Conservation (phyloP, 768 basidiomycete genomes). For the Pulveroboletus sp. region DNA sequence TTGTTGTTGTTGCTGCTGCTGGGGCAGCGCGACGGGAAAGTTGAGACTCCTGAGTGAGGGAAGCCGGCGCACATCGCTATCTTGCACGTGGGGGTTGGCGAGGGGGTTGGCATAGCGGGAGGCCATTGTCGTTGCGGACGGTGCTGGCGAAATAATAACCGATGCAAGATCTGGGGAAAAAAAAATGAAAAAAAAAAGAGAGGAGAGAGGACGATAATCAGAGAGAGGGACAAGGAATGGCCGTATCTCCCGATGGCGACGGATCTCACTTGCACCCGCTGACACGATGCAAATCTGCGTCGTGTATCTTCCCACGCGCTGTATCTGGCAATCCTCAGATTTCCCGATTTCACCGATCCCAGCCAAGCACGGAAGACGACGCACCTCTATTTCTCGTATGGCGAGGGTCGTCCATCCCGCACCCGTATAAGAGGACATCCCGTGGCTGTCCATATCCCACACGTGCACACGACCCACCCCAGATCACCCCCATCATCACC, state of each 20-base stretch:
- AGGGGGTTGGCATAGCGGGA: constrained; percentile 27
- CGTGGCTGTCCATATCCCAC: constrained; percentile 21
- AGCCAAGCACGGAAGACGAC: constrained; percentile 14
- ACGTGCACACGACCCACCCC: constrained; percentile 18
- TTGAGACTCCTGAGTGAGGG: constrained; percentile 76
- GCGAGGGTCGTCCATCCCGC: neutral
- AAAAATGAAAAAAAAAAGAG: neutral
- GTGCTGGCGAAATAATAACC: constrained; percentile 14
- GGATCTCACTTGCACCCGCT: constrained; percentile 41
- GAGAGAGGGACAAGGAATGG: neutral
- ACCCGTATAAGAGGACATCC: constrained; percentile 17
- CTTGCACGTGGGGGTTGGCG: constrained; percentile 35
- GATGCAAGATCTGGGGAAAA: constrained; percentile 18
- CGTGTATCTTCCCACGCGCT: constrained; percentile 27
- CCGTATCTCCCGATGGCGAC: constrained; percentile 67
- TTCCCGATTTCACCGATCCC: constrained; percentile 29
- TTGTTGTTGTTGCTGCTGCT: too few relatives aligned
- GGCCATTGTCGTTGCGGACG: constrained; percentile 38
- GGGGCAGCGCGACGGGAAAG: too few relatives aligned
- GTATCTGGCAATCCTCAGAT: constrained; percentile 21
- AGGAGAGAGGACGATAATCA: constrained; percentile 3
- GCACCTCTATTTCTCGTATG: constrained; percentile 17
- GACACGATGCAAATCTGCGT: constrained; percentile 31
- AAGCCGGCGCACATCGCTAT: constrained; percentile 53
- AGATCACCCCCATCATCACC: constrained; percentile 12